Percentiles rank a stretch among this genome's conserved stretches.
phyloP scores from a whole-genome alignment of 345 rosid genomes.

The Populus nigra region DNA sequence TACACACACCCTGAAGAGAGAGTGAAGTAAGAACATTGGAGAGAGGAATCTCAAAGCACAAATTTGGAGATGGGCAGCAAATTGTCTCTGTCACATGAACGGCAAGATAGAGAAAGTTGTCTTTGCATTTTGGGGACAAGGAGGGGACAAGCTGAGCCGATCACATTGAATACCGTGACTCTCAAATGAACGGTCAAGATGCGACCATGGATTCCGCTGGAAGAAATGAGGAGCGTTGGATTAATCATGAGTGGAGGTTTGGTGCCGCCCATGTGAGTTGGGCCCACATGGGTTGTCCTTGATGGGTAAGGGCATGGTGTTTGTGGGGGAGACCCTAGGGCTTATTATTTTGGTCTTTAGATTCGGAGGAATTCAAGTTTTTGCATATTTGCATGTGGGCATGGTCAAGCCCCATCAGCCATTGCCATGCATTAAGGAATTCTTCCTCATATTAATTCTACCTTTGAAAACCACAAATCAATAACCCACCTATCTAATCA shows the following conservation, averaged over 20 bases:
- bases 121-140: constrained; percentile 38
- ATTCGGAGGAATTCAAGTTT: background rate
- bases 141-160: constrained; percentile 41
- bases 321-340: background rate
- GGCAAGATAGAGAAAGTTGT: constrained; percentile 33
- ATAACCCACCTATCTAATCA: background rate
- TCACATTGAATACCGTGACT: constrained; percentile 26
- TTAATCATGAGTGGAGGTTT: background rate
- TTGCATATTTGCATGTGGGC: background rate
- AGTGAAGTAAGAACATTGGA: background rate
- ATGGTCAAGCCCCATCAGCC: constrained; percentile 5
- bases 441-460: background rate
- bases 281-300: constrained; percentile 42
- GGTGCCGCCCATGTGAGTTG: constrained; percentile 32
- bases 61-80: constrained; percentile 28
- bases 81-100: constrained; percentile 33
- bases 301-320: constrained; percentile 23
- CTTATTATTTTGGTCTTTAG: background rate
- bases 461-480: background rate
- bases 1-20: background rate
- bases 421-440: constrained; percentile 6
- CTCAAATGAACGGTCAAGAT: constrained; percentile 23
- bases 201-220: background rate
- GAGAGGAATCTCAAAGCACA: constrained; percentile 12
- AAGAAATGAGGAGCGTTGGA: constrained; percentile 25